Evolutionary conservation across 441 rosid species (phyloP), one percentile per base, ranked within the genome.

Genomic region (Erodium moschatum): DNA sequence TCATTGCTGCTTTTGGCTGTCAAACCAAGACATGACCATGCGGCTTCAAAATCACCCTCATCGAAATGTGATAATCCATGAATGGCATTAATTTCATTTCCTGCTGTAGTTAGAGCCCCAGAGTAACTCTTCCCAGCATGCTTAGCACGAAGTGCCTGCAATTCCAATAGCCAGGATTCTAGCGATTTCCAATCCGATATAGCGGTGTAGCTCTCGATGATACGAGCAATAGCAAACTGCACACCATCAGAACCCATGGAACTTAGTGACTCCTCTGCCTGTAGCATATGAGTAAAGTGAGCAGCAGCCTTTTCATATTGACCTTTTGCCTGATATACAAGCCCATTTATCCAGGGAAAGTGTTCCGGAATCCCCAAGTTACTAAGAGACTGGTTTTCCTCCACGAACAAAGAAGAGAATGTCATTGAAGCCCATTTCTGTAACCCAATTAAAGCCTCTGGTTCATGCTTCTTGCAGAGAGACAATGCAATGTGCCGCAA

Each of bases 1-100:
- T 94, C 97, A 78, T 81, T 78, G 83, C 97, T 89, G 81, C 91
- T 84, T 82, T 94, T 94, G 21, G 97, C 97, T 20, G 99, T 94
- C 84, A 94, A 86, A 85, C 91, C 94, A 74, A 94, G 85, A 81
- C 73, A 91, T 62, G 94, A 76, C 99, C 99, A 91, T 77, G 99
- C 87, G 67, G 90, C 87, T 82, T 81, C 86, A 78, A 82, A 81
- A 78, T 91, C 92, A 69, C 97, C 92, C 78, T 87, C 93, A 82
- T 91, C 99, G 75, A 91, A 94, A 73, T 80, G 81, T 71, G 97
- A 89, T 84, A 91, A 80, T 66, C 96, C 97, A 81, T 86, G 96
- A 81, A 91, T 87, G 75, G 96, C 89, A 83, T 91, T 89, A 61
- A 89, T 84, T 84, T 91, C 99, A 83, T 91, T 88, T 74, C 99